A percentile compares a stretch with the other conserved stretches of the same genome.
These are phyloP conservation scores for Cucumis melo DNA, from an alignment of 306 rosid genomes.

Conservation along the genomic window DNA sequence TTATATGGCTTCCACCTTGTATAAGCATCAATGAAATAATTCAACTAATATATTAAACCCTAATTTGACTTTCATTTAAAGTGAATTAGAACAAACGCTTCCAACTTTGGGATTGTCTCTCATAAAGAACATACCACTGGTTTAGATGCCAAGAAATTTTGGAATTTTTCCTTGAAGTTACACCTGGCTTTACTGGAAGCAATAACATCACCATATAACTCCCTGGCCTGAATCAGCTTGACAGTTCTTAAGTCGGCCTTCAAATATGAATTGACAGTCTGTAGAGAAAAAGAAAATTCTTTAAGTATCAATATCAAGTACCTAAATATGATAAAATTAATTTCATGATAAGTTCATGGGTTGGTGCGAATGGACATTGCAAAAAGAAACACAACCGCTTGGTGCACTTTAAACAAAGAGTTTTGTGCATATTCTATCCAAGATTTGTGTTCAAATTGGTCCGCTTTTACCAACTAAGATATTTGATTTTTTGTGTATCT, in stretches of 20 bases:
- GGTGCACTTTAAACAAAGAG: too few relatives aligned
- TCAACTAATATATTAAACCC: background rate
- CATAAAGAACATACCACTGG: conserved; percentile 42
- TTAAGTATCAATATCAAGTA: background rate
- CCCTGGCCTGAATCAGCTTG: conserved; percentile 64
- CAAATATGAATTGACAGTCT: conserved; percentile 23
- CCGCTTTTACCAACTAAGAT: too few relatives aligned
- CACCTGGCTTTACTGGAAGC: conserved; percentile 30
- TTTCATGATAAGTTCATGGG: background rate
- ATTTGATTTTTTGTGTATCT: too few relatives aligned
- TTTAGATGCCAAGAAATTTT: conserved; percentile 42
- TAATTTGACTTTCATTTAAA: background rate
- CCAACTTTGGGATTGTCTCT: background rate
- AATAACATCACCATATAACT: conserved; percentile 50
- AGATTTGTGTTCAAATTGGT: too few relatives aligned
- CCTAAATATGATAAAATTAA: background rate
- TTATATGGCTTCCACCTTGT: background rate
- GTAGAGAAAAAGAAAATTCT: background rate
- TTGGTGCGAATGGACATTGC: too few relatives aligned
- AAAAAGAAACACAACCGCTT: too few relatives aligned
- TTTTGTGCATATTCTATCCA: too few relatives aligned
- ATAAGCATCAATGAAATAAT: background rate
- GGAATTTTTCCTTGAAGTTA: conserved; percentile 51
- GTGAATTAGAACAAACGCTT: background rate
- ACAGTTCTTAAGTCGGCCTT: conserved; percentile 23